Conservation (phyloP, 2,329 filamentous ascomycete species). For the Canariomyces notabilis region DNA sequence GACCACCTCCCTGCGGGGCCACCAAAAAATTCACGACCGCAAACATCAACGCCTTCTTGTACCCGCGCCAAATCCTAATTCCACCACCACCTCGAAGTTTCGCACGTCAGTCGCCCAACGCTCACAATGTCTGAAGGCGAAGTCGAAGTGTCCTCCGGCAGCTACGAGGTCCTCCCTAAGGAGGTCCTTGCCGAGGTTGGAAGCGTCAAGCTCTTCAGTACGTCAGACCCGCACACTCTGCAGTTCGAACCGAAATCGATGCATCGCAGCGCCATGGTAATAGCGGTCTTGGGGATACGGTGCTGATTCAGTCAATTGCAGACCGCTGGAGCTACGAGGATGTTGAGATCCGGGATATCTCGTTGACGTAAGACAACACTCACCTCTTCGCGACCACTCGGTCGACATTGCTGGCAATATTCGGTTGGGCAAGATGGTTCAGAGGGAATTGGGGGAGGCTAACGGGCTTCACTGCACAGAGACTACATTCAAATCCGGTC, state of each 20-base stretch:
- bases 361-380: constrained; percentile 84
- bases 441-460: constrained; percentile 26
- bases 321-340: constrained; percentile 98
- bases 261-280: constrained; percentile 12
- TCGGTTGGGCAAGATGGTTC: constrained; percentile 2
- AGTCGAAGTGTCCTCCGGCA: constrained; percentile 77
- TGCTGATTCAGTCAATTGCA: constrained; percentile 46
- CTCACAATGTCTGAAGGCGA: constrained; percentile 92
- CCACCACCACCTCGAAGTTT: constrained; percentile 24
- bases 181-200: constrained; percentile 85
- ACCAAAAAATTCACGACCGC: constrained; percentile 29
- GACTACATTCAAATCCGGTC: constrained; percentile 99
- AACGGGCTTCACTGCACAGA: constrained; percentile 49
- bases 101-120: constrained; percentile 29
- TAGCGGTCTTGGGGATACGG: background rate
- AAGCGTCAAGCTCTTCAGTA: constrained; percentile 85
- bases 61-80: constrained; percentile 25
- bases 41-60: constrained; percentile 20
- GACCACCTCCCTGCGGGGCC: constrained; percentile 25
- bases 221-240: constrained; percentile 12
- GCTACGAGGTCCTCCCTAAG: constrained; percentile 84
- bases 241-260: constrained; percentile 1
- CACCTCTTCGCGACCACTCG: constrained; percentile 16
- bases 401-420: background rate
- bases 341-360: constrained; percentile 99